Conservation (phyloP, 345 rosid species). For the Corchorus capsularis region DNA sequence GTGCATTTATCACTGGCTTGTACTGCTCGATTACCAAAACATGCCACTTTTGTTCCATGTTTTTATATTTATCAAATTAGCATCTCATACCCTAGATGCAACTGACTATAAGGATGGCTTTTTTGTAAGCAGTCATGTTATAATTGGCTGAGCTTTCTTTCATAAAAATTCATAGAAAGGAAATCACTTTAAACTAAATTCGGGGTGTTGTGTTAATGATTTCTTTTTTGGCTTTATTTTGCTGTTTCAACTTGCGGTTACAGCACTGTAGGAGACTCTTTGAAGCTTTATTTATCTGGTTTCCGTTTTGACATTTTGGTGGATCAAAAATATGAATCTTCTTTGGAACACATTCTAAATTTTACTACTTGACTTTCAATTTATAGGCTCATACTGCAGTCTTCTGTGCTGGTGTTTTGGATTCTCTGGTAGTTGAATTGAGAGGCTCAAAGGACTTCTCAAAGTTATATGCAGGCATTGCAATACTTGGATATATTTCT, state of each 20-base stretch:
- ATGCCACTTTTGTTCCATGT: neutral
- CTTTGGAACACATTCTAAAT: conserved; percentile 3
- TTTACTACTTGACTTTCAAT: conserved; percentile 22
- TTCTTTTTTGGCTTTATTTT: neutral
- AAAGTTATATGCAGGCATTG: conserved; percentile 70
- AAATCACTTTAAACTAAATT: neutral
- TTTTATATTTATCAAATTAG: neutral
- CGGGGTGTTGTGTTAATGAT: neutral
- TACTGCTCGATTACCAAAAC: conserved; percentile 1
- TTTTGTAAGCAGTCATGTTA: neutral
- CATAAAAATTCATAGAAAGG: neutral
- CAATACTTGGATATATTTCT: conserved; percentile 75
- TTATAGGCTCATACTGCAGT: conserved; percentile 52
- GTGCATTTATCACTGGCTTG: neutral
- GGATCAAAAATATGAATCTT: neutral
- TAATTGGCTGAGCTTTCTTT: conserved; percentile 1
- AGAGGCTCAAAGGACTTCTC: conserved; percentile 74
- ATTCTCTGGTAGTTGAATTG: conserved; percentile 69
- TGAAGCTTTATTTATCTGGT: conserved; percentile 10
- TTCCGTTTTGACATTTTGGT: neutral
- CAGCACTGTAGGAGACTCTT: neutral
- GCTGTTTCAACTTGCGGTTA: too few relatives aligned
- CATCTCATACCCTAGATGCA: neutral
- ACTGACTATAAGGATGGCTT: neutral
- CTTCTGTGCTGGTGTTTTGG: conserved; percentile 63